phyloP scores from a whole-genome alignment of 768 basidiomycete species.

The Termitomyces titanicus region DNA sequence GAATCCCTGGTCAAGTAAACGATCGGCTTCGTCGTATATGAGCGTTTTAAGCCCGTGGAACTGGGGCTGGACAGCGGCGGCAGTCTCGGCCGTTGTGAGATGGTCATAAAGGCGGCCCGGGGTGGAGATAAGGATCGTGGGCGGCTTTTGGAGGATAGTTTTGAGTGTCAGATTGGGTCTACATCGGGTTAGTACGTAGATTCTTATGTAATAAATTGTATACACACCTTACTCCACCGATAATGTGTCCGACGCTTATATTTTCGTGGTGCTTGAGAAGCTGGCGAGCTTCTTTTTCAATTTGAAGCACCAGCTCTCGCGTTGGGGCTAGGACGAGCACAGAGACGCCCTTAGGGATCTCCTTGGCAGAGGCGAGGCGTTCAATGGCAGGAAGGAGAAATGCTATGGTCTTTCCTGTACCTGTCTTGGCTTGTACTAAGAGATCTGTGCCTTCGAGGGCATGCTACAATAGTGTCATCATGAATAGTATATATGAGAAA shows the following conservation, averaged over 20 bases:
- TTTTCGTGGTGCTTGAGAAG: slow-evolving; percentile 34
- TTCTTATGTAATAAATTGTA: background rate
- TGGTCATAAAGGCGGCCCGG: slow-evolving; percentile 77
- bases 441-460: slow-evolving; percentile 42
- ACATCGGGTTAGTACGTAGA: background rate
- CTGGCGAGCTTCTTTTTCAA: slow-evolving; percentile 58
- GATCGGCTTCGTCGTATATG: slow-evolving; percentile 73
- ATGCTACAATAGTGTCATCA: slow-evolving; percentile 19
- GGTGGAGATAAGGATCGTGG: slow-evolving; percentile 66
- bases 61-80: slow-evolving; percentile 15
- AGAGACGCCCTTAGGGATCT: slow-evolving; percentile 34
- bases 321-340: slow-evolving; percentile 71
- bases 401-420: slow-evolving; percentile 48
- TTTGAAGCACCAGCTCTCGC: slow-evolving; percentile 69
- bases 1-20: slow-evolving; percentile 73
- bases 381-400: slow-evolving; percentile 78
- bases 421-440: slow-evolving; percentile 53
- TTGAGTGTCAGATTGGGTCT: slow-evolving; percentile 7
- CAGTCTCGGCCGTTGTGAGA: slow-evolving; percentile 33
- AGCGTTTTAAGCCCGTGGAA: slow-evolving; percentile 39
- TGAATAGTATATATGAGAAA: background rate
- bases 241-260: slow-evolving; percentile 43
- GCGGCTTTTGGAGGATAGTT: slow-evolving; percentile 23
- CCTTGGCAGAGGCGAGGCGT: slow-evolving; percentile 43
- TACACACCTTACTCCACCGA: slow-evolving; percentile 52